Evolutionary conservation across 1,284 basidiomycete species (phyloP).

Genomic region (Hemileccinum hortonii): DNA sequence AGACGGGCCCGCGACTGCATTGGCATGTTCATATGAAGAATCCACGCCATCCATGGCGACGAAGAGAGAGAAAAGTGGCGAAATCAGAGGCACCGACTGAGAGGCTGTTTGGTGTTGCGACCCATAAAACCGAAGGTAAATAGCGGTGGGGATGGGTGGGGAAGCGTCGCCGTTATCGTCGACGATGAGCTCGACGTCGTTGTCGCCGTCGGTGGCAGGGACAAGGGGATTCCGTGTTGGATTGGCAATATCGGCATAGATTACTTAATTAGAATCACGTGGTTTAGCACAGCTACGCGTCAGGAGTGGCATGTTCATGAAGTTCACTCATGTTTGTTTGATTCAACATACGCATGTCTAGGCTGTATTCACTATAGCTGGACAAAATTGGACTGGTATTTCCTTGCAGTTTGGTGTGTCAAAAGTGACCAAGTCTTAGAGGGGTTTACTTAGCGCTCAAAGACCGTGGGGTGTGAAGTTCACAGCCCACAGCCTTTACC

Average conservation of each 20-base stretch:
- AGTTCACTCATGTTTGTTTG: no score
- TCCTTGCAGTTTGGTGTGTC: background rate
- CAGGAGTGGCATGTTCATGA: no score
- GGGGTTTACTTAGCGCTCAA: background rate
- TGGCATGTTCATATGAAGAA: slow-evolving; percentile 22
- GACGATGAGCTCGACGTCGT: slow-evolving; percentile 30
- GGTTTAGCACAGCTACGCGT: slow-evolving; percentile 4
- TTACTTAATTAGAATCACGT: slow-evolving; percentile 35
- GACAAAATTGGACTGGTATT: background rate
- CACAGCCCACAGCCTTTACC: background rate
- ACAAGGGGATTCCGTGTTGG: slow-evolving; percentile 37
- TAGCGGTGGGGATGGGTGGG: background rate
- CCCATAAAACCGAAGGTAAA: slow-evolving; percentile 21
- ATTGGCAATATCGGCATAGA: slow-evolving; percentile 29
- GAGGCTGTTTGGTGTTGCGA: slow-evolving; percentile 4
- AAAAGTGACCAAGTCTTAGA: background rate
- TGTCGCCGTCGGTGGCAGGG: slow-evolving; percentile 36
- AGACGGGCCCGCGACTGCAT: slow-evolving; percentile 34
- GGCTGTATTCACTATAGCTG: background rate
- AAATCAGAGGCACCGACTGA: slow-evolving; percentile 29
- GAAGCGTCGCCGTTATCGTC: slow-evolving; percentile 27
- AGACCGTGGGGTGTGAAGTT: background rate
- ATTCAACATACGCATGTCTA: no score
- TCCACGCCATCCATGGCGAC: slow-evolving; percentile 32
- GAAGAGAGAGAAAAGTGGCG: slow-evolving; percentile 12